Evolutionary conservation across 2,329 filamentous ascomycete species (phyloP).

Genomic region (Colletotrichum viniferum): DNA sequence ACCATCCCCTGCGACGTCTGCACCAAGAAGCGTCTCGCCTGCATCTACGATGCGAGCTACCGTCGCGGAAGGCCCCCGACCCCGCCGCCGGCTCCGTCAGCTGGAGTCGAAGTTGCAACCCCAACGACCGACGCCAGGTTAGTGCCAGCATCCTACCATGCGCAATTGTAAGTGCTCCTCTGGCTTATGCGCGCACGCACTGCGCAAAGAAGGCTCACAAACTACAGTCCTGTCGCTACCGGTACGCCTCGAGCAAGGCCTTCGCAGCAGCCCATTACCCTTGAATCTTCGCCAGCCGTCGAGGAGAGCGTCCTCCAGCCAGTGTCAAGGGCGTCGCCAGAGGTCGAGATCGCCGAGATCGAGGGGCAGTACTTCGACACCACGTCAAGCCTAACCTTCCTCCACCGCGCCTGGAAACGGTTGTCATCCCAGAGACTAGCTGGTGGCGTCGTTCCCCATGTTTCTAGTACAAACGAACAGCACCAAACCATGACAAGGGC

Average conservation of each 20-base stretch:
- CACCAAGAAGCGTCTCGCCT: conserved; percentile 29
- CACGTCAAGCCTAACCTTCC: conserved; percentile 59
- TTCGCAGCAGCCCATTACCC: not conserved
- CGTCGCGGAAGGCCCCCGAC: conserved; percentile 40
- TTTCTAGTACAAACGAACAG: conserved; percentile 23
- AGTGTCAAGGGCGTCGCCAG: conserved; percentile 26
- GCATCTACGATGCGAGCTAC: conserved; percentile 40
- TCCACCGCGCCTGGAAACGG: conserved; percentile 57
- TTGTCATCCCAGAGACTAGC: conserved; percentile 29
- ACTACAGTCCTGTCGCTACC: not conserved
- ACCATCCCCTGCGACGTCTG: conserved; percentile 39
- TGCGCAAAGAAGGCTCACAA: not conserved
- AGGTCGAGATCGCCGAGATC: conserved; percentile 38
- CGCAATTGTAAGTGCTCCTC: not conserved
- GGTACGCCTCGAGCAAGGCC: not conserved
- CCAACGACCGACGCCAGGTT: not conserved
- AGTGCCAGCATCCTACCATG: not conserved
- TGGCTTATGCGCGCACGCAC: not conserved
- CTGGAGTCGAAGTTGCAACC: not conserved
- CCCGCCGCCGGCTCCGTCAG: conserved; percentile 26
- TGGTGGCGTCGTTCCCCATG: conserved; percentile 28
- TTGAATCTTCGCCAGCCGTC: not conserved
- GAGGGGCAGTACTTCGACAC: conserved; percentile 61
- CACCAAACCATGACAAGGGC: conserved; percentile 30
- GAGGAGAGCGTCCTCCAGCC: conserved; percentile 22